Base-by-base conservation (phyloP, 2,329 filamentous ascomycete species). In the Paracamarosporium sp. region DNA sequence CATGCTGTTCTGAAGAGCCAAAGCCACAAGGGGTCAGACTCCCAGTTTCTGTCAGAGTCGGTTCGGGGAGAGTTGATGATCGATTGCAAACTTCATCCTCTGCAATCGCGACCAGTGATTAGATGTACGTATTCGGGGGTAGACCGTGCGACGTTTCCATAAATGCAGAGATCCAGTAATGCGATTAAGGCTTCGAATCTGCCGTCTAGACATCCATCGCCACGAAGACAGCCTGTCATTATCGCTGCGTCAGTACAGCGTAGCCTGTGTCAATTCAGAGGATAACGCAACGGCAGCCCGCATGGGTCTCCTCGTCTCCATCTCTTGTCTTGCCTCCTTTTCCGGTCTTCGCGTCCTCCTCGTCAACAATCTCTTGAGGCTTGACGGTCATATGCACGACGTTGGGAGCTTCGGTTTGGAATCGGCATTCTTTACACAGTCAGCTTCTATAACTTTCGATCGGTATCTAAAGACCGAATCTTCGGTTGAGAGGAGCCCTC, bases 321-420 rank as follows among this genome's bases (percentile, higher is more conserved):
- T 87, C 86, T 60, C 85, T 80, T 38, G 78, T 68, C 62, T 57
- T 68, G 25, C 79, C 77, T 50, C 80, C 77, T 75, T 89, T 90
- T 57, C 85, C 83, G 31, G 86, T 85, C 71, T 89, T 90, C 55
- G 90, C 88, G 65, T 92, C 90, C 64, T 89, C 87, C 70, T 95
- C 92, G 63, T 96, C 89, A 60, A 94, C 81, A 36, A 90, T 85
- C 71, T 96, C 92, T 71, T 93, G 90, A 2, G 93, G 93, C 67
- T 91, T 90, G 67, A 97, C 88, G 5, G 91, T 94, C 92, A 97
- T 96, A 77, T 97, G 93, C n/a, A 97, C 88, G 27, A 96, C 91
- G 65, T 96, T 96, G 7, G 91, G 86, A 11, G 84, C 81, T 61
- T 92, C 89, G 28, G 83, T 82, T 70, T 86, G 90, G 71, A 96